These are phyloP conservation scores for Betula pendula DNA, from an alignment of 306 rosid species.

Conservation along the genomic window DNA sequence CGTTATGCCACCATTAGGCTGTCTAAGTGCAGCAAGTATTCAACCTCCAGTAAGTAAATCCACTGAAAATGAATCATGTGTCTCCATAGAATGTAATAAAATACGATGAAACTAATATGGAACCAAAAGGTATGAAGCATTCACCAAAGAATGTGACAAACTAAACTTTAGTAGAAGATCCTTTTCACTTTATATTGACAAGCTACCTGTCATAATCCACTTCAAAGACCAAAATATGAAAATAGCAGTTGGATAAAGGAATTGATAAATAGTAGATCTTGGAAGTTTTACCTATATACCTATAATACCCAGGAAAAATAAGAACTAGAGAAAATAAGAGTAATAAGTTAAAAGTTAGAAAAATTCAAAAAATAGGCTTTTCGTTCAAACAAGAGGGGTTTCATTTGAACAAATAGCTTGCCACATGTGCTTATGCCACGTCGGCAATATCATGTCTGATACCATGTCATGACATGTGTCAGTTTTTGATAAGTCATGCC, in stretches of 20 bases:
- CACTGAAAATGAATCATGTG: neutral
- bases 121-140: neutral
- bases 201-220: neutral
- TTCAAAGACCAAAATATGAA: neutral
- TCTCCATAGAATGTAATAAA: neutral
- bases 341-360: too few relatives aligned
- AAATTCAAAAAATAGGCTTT: too few relatives aligned
- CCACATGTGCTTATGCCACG: too few relatives aligned
- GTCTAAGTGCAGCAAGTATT: neutral
- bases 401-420: too few relatives aligned
- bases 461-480: too few relatives aligned
- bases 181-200: conserved; percentile 2
- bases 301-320: too few relatives aligned
- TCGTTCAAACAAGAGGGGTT: too few relatives aligned
- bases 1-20: neutral
- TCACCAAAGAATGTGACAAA: neutral
- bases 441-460: too few relatives aligned
- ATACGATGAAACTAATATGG: neutral
- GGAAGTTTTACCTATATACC: neutral
- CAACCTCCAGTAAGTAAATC: neutral
- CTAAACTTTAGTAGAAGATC: neutral
- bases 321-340: too few relatives aligned
- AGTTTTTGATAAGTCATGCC: too few relatives aligned
- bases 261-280: neutral
- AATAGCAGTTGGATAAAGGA: neutral